Base-by-base conservation (phyloP, 1,284 basidiomycete species). In the Cystobasidiaceae sp. region DNA sequence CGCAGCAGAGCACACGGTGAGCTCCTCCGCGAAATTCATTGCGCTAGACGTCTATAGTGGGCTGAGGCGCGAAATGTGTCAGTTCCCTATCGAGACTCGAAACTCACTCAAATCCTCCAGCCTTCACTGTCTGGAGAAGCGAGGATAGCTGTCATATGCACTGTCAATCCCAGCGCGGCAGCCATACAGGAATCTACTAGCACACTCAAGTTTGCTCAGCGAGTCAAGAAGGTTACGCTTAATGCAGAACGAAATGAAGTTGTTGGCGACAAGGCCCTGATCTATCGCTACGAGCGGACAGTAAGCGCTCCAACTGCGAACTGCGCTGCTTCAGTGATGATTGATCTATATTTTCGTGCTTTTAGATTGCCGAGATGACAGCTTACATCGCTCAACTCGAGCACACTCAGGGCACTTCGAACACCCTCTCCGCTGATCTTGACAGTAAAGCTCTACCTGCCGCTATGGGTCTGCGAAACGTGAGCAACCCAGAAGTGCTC, bases 11-110 rank as follows among this genome's bases (percentile, higher is more conserved):
- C 66, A 46, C 67, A 68, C 34, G 56, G 56, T 59, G 30, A 59
- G 44, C 23, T 6, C 6, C 4, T 11, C n/a, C 27, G n/a, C n/a
- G 15, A 2, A 9, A 1, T 0, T 7, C 2, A 1, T n/a, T 2
- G 11, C 11, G 5, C 13, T 21, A 28, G n/a, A 13, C n/a, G 17
- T 1, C 5, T 17, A 19, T 1, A 54, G 19, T 11, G 49, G 19
- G 19, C 19, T 21, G 50, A 34, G 54, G 13, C 30, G 6, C 8
- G 17, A 58, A 71, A 86, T 52, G 89, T 90, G 71, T 90, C 96
- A 74, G 86, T 97, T 13, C 94, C 94, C 2, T 98, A 89, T 78
- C 87, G 94, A 48, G 96, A 97, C 77, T 93, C 90, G 50, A 97
- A 97, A 77, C 75, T 83, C 71, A 98, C 94, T 3, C 86, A 93